Conservation (phyloP, 768 basidiomycete genomes). For the Crepidotus variabilis region DNA sequence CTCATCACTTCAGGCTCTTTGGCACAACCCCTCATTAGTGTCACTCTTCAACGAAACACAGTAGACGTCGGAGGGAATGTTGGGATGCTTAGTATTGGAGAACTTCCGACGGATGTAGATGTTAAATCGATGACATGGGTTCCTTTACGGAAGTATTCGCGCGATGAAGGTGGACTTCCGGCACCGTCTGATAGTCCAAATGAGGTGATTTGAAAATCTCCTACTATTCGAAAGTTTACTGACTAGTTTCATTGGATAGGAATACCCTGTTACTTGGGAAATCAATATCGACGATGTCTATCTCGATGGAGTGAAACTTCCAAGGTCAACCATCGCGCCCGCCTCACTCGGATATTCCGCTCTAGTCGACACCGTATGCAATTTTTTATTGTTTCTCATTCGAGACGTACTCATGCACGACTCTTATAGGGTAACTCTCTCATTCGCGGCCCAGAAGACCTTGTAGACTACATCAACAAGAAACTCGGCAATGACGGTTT, state of each 20-base stretch:
- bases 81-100: slow-evolving; percentile 65
- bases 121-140: slow-evolving; percentile 61
- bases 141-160: slow-evolving; percentile 52
- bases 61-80: slow-evolving; percentile 66
- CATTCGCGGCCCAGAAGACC: slow-evolving; percentile 69
- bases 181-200: slow-evolving; percentile 52
- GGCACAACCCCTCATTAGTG: slow-evolving; percentile 44
- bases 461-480: slow-evolving; percentile 44
- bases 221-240: slow-evolving; percentile 14
- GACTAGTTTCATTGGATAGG: slow-evolving; percentile 23
- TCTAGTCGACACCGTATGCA: slow-evolving; percentile 65
- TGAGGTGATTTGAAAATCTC: slow-evolving; percentile 41
- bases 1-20: slow-evolving; percentile 36
- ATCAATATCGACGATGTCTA: slow-evolving; percentile 67
- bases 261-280: slow-evolving; percentile 71
- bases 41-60: slow-evolving; percentile 66
- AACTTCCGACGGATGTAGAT: slow-evolving; percentile 48
- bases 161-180: slow-evolving; percentile 47
- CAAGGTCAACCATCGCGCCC: slow-evolving; percentile 47
- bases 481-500: slow-evolving; percentile 31
- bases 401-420: neutral
- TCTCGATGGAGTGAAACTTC: slow-evolving; percentile 61
- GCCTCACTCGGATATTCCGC: slow-evolving; percentile 54
- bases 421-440: slow-evolving; percentile 64
- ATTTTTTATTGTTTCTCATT: neutral